Evolutionary conservation across 2,329 filamentous ascomycete species (phyloP).

Genomic region (Sarocladium oryzae): DNA sequence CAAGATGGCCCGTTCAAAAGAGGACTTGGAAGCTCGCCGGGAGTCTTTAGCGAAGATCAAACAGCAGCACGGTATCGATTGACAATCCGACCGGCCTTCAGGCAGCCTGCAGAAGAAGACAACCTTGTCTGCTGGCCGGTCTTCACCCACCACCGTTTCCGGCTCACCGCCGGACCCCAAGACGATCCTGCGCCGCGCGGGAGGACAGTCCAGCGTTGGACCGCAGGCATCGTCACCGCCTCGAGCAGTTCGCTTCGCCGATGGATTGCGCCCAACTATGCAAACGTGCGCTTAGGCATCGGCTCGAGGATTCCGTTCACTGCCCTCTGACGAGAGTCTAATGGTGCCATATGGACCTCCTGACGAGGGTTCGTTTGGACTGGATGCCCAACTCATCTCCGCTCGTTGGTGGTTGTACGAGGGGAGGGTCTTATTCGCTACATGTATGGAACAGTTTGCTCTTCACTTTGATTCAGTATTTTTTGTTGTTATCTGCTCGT

Average conservation of each 20-base stretch:
- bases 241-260: conserved; percentile 36
- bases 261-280: conserved; percentile 30
- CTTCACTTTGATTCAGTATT: background rate
- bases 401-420: conserved; percentile 7
- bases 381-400: conserved; percentile 7
- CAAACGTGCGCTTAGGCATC: conserved; percentile 29
- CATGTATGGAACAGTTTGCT: conserved; percentile 8
- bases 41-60: conserved; percentile 98
- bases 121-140: conserved; percentile 53
- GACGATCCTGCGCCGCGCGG: conserved; percentile 38
- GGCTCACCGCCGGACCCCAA: conserved; percentile 34
- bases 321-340: background rate
- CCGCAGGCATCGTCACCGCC: conserved; percentile 30
- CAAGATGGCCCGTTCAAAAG: conserved; percentile 74
- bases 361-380: background rate
- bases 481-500: background rate
- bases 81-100: conserved; percentile 70
- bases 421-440: background rate
- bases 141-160: conserved; percentile 39
- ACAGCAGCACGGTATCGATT: conserved; percentile 97
- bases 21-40: conserved; percentile 88
- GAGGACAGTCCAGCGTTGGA: conserved; percentile 26
- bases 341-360: background rate
- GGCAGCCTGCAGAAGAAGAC: conserved; percentile 40
- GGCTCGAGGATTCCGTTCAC: background rate